Evolutionary conservation across 768 basidiomycete genomes (phyloP), one percentile per base, ranked within the genome.

Genomic region (Phaffia australis): DNA sequence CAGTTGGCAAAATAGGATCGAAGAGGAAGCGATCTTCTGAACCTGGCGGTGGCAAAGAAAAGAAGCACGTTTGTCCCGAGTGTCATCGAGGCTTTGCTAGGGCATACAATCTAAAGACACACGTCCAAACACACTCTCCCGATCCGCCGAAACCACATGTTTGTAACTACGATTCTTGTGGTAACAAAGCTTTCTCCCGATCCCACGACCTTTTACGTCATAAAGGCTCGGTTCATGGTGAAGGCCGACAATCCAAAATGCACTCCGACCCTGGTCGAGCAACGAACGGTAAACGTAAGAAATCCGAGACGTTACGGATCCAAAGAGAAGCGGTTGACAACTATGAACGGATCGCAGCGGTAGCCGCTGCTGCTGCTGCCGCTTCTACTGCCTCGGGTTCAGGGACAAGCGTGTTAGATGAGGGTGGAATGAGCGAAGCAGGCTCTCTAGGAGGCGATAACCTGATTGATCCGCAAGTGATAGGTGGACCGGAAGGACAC

Each of bases 151-250:
- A 94, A 78, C 89, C 90, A 11, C 87, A 89, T 74, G 82, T 85
- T 52, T 97, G 92, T 76, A 87, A 86, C 54, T 89, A 94, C 77
- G 80, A 83, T 52, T 83, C 85, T 1, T 97, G 92, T 70, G 87
- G 86, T 48, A 54, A 60, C 55, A 85, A 93, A 65, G 89, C 89
- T 25, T 97, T 97, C 77, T 89, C 88, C 71, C 85, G 92, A 71
- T 89, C 94, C 78, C 92, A 97, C 74, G 92, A 97, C 73, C 79
- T 97, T 8, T 88, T 89, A 19, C 87, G 92, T 51, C 92, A 97
- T 76, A 81, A 88, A 63, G 83, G 88, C 58, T 87, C 86, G 68
- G 90, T 92, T 65, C 89, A 92, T 71, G 85, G 86, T 46, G 85
- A 86, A 67, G 87, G 66, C 5, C 29, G 30, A 7, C 60, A 51